Conservation (phyloP, 1,139 yeast species). For the Candida anutae region DNA sequence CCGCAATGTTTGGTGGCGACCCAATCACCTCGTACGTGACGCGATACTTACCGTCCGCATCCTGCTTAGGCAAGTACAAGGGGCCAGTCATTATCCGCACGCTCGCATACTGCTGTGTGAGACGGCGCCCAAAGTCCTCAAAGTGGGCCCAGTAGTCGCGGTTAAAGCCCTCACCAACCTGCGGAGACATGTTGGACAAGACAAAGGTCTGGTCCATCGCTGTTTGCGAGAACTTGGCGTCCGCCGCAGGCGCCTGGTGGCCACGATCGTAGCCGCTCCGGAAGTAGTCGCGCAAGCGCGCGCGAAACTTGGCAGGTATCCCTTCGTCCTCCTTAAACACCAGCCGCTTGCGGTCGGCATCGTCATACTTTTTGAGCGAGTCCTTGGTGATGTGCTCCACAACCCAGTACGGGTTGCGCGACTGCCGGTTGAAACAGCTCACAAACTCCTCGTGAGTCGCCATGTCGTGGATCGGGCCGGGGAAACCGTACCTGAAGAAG, state of each 20-base stretch:
- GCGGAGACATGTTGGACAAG: constrained; percentile 90
- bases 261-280: constrained; percentile 96
- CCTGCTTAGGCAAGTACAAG: constrained; percentile 71
- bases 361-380: constrained; percentile 42
- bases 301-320: constrained; percentile 75
- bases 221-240: constrained; percentile 78
- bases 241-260: constrained; percentile 97
- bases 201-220: constrained; percentile 95
- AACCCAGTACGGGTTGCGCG: constrained; percentile 83
- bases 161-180: constrained; percentile 95
- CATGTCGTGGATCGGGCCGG: constrained; percentile 88
- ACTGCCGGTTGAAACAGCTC: constrained; percentile 79
- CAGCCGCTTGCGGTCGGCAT: constrained; percentile 72
- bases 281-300: constrained; percentile 73
- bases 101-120: constrained; percentile 58
- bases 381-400: constrained; percentile 83
- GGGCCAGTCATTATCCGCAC: constrained; percentile 94
- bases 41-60: constrained; percentile 69
- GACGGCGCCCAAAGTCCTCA: constrained; percentile 77
- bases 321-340: constrained; percentile 79
- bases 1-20: constrained; percentile 93
- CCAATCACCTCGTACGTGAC: constrained; percentile 92
- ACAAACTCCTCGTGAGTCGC: constrained; percentile 68
- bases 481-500: constrained; percentile 84
- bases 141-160: constrained; percentile 96